Conservation (phyloP, 148 eudicot species). For the Polygonum maritimum region DNA sequence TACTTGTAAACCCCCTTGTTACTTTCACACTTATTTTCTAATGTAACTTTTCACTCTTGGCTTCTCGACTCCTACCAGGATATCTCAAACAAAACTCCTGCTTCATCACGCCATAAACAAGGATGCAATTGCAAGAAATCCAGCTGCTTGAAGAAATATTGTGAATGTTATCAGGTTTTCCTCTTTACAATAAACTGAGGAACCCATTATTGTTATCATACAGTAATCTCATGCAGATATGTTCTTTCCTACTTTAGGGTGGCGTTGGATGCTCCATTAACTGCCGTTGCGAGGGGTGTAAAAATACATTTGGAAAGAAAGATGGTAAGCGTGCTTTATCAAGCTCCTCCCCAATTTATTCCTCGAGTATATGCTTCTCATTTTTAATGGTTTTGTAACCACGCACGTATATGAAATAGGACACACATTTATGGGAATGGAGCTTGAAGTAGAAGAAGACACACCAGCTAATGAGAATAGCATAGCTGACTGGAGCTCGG, state of each 20-base stretch:
- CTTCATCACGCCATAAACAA: constrained; percentile 94
- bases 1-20: background rate
- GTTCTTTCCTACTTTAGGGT: constrained; percentile 41
- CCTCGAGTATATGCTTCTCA: background rate
- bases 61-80: constrained; percentile 36
- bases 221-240: constrained; percentile 5
- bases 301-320: constrained; percentile 87
- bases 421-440: constrained; percentile 28
- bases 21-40: background rate
- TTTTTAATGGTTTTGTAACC: background rate
- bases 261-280: constrained; percentile 98
- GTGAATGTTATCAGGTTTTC: constrained; percentile 97
- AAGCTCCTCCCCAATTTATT: background rate
- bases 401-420: constrained; percentile 19
- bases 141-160: constrained; percentile 85
- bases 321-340: constrained; percentile 51
- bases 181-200: background rate
- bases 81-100: constrained; percentile 75
- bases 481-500: constrained; percentile 21
- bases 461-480: constrained; percentile 26
- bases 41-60: background rate
- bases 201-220: background rate
- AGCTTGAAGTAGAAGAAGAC: constrained; percentile 58
- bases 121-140: constrained; percentile 99
- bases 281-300: constrained; percentile 96